Base-by-base conservation (phyloP, 1,284 basidiomycete species). In the Albatrellus sp. region DNA sequence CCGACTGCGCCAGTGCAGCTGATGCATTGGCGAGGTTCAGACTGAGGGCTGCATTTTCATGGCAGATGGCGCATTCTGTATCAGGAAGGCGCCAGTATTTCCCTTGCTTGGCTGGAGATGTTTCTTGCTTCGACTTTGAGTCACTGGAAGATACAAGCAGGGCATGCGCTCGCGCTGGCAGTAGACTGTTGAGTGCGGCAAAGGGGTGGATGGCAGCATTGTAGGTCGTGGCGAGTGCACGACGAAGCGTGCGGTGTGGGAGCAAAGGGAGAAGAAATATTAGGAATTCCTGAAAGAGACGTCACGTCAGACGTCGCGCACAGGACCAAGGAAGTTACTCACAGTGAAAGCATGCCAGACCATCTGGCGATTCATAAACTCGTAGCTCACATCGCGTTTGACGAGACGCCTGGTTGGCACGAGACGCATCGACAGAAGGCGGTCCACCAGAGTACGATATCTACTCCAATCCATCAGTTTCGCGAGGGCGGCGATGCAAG, bases 341-440 rank as follows among this genome's bases (percentile, higher is more conserved):
- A 92, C 91, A 1, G 94, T 98, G 61, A 98, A 94, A 1, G 91
- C 88, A 59, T 94, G 89, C 96, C 96, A 99, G 44, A 98, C 94
- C 72, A 99, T 88, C 63, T 98, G 96, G 46, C 96, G 84, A 56
- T 98, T 98, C 83, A 98, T 90, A 57, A 93, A 98, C 60, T 98
- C 96, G 63, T 98, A 99, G 55, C 89, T 94, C 42, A 98, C 88
- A 56, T 93, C 85, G 12, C 88, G 77, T 49, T 78, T 80, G 41
- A 84, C 72, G 29, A 83, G 73, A 40, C 75, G 67, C 33, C 77
- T 74, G 0, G 87, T 73, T 8, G 94, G 87, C 0, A 84, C 73
- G 2, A 98, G 73, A 20, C 74, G 69, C 67, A 99, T 75, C 13
- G 71, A 67, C n/a, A 98, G 68, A 12, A 94, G 47, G 36, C 96